These are phyloP conservation scores for Leccinum pachyderme DNA, from an alignment of 1,284 basidiomycete species.

Conservation along the genomic window DNA sequence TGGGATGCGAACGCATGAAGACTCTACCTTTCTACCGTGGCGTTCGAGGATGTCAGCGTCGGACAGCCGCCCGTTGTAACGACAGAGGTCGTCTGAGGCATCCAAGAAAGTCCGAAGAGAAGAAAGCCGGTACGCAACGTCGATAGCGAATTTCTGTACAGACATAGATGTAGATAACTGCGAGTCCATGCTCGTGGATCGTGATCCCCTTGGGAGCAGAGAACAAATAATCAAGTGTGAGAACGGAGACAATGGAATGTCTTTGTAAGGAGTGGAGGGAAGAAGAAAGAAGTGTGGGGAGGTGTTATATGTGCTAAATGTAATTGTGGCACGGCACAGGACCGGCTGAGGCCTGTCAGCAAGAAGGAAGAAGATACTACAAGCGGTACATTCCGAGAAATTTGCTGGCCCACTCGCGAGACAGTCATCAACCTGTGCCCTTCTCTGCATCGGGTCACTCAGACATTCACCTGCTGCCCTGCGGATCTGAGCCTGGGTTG, in stretches of 20 bases:
- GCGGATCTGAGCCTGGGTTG: conserved; percentile 1
- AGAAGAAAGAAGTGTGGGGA: conserved; percentile 14
- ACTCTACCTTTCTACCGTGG: conserved; percentile 35
- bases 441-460: conserved; percentile 3
- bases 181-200: conserved; percentile 12
- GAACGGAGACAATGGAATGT: not conserved
- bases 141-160: conserved; percentile 31
- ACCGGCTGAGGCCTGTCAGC: conserved; percentile 10
- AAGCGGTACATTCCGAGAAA: conserved; percentile 34
- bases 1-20: not conserved
- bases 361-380: conserved; percentile 1
- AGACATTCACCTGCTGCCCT: not conserved
- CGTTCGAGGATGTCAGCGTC: conserved; percentile 23
- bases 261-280: conserved; percentile 12
- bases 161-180: conserved; percentile 21
- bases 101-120: conserved; percentile 34
- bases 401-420: conserved; percentile 1
- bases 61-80: conserved; percentile 20
- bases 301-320: conserved; percentile 29
- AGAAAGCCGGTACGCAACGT: conserved; percentile 34
- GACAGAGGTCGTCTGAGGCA: conserved; percentile 33
- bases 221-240: conserved; percentile 15
- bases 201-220: conserved; percentile 21
- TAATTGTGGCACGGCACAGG: conserved; percentile 30
- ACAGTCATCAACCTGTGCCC: conserved; percentile 18